phyloP scores from a whole-genome alignment of 805 yeast genomes.

The Ogataea haglerorum region DNA sequence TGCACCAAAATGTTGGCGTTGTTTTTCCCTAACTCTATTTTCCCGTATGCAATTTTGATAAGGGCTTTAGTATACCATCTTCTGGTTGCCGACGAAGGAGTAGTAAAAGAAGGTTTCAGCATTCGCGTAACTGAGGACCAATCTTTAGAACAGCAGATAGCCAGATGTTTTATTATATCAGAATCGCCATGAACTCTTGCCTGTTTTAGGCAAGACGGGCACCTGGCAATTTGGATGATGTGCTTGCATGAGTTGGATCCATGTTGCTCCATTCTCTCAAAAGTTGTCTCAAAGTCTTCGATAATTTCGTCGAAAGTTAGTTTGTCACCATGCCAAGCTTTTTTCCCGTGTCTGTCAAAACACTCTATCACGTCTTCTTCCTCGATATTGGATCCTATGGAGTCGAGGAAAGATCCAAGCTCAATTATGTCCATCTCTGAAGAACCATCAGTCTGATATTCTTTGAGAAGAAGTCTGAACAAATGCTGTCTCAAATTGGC shows the following conservation, averaged over 20 bases:
- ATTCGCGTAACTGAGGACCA: constrained; percentile 67
- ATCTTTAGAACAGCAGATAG: constrained; percentile 77
- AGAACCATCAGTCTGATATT: constrained; percentile 46
- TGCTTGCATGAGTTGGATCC: constrained; percentile 20
- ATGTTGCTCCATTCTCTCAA: constrained; percentile 18
- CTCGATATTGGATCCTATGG: constrained; percentile 54
- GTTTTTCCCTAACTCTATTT: constrained; percentile 78
- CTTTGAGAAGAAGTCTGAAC: constrained; percentile 56
- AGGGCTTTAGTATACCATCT: constrained; percentile 85
- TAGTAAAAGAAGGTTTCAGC: constrained; percentile 65
- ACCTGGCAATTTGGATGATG: constrained; percentile 59
- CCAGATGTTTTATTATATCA: constrained; percentile 82
- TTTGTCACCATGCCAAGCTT: constrained; percentile 53
- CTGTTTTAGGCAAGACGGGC: constrained; percentile 74
- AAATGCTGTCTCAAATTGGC: constrained; percentile 58
- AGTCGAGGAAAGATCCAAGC: constrained; percentile 59
- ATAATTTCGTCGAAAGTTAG: constrained; percentile 44
- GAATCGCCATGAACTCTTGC: constrained; percentile 54
- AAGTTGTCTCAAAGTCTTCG: constrained; percentile 44
- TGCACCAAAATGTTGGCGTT: constrained; percentile 94
- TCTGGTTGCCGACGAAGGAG: constrained; percentile 77
- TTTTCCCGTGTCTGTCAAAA: constrained; percentile 42
- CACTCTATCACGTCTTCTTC: constrained; percentile 54
- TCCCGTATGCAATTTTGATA: constrained; percentile 84
- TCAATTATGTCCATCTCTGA: constrained; percentile 55